Conservation (phyloP, 2,329 filamentous ascomycete genomes). For the Colletotrichum australisinense region DNA sequence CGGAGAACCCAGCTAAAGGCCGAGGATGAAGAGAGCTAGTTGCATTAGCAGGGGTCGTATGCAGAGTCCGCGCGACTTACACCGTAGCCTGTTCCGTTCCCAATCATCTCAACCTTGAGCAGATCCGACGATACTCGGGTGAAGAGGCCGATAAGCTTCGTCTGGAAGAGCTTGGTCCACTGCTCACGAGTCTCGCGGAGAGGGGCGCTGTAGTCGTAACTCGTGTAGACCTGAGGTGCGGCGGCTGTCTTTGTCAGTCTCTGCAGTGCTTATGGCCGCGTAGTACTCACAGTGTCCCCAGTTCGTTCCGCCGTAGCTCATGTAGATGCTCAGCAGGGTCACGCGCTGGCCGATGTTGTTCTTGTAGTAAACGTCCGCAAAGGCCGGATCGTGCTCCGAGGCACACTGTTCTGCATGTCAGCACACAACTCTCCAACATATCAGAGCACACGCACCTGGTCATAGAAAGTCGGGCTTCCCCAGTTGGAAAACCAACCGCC, state of each 20-base stretch:
- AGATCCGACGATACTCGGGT: conserved; percentile 62
- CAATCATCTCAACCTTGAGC: conserved; percentile 63
- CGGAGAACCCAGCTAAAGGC: conserved; percentile 64
- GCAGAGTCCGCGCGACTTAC: conserved; percentile 19
- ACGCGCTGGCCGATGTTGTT: conserved; percentile 75
- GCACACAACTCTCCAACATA: conserved; percentile 57
- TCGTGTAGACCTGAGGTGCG: conserved; percentile 65
- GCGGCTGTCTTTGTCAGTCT: conserved; percentile 11
- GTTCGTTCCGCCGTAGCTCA: conserved; percentile 85
- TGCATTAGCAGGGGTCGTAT: neutral
- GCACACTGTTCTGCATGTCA: conserved; percentile 68
- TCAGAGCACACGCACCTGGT: conserved; percentile 43
- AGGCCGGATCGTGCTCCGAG: conserved; percentile 73
- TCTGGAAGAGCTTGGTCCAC: conserved; percentile 63
- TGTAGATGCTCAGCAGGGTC: conserved; percentile 79
- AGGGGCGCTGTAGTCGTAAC: conserved; percentile 65
- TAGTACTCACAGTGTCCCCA: conserved; percentile 71
- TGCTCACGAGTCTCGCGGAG: conserved; percentile 65
- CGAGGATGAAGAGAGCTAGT: conserved; percentile 41
- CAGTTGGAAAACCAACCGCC: conserved; percentile 65
- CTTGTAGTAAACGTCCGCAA: conserved; percentile 85
- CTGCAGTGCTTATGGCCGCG: too few species aligned
- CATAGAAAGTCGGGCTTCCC: conserved; percentile 62
- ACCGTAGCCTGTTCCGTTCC: conserved; percentile 61
- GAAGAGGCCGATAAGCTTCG: conserved; percentile 65